A percentile compares a stretch with the other conserved stretches of the same genome.
These are phyloP conservation scores for Boletus semigastroideus DNA, from an alignment of 1,284 basidiomycete genomes.

Conservation along the genomic window DNA sequence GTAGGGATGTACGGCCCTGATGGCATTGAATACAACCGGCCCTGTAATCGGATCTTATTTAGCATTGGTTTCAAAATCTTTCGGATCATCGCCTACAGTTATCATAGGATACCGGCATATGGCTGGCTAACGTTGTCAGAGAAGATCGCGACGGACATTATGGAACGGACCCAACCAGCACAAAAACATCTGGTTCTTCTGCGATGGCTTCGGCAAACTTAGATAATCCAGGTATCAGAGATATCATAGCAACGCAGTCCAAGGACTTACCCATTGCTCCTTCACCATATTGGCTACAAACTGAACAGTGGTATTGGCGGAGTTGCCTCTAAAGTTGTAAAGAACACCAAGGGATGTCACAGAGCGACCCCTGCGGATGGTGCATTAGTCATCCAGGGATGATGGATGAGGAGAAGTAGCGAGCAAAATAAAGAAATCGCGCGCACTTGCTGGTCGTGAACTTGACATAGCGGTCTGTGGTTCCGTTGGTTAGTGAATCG, in stretches of 20 bases:
- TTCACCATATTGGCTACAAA: conserved; percentile 71
- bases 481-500: neutral
- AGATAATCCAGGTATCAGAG: neutral
- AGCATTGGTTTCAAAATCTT: neutral
- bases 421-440: neutral
- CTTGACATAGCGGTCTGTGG: conserved; percentile 63
- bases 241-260: neutral
- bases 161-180: conserved; percentile 59
- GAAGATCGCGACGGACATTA: neutral
- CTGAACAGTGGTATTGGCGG: conserved; percentile 72
- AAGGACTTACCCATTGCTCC: conserved; percentile 59
- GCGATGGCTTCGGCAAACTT: conserved; percentile 77
- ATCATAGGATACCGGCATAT: conserved; percentile 68
- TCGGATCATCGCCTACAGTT: conserved; percentile 45
- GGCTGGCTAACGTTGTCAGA: conserved; percentile 37
- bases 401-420: neutral
- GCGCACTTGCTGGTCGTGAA: conserved; percentile 74
- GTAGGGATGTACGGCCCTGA: conserved; percentile 67
- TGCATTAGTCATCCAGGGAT: neutral
- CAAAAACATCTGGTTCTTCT: conserved; percentile 81
- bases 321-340: conserved; percentile 69
- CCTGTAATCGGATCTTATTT: conserved; percentile 37
- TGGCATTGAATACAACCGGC: conserved; percentile 70
- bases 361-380: conserved; percentile 51
- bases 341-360: conserved; percentile 84